A percentile compares a stretch with the other conserved stretches of the same genome.
phyloP scores from a whole-genome alignment of 2,329 filamentous ascomycete genomes.

The Talaromyces sp. region DNA sequence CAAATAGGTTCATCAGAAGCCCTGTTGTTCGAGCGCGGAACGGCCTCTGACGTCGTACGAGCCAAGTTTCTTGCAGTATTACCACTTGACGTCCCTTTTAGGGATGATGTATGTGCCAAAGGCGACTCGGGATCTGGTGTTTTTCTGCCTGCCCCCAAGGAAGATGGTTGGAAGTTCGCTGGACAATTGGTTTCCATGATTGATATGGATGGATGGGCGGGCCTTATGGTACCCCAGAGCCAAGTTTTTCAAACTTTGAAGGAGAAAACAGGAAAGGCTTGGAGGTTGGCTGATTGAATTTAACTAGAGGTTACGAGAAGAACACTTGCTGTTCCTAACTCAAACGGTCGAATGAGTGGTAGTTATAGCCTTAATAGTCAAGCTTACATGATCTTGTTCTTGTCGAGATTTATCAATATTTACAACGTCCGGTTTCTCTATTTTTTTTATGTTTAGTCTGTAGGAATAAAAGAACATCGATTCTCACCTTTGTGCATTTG shows the following conservation, averaged over 20 bases:
- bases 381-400: too few species aligned
- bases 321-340: too few species aligned
- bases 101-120: background rate
- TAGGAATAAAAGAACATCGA: too few species aligned
- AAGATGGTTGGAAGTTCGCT: constrained; percentile 6
- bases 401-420: too few species aligned
- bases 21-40: constrained; percentile 1
- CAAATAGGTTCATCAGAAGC: constrained; percentile 4
- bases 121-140: constrained; percentile 9
- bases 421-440: too few species aligned
- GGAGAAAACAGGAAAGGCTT: constrained; percentile 6
- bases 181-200: constrained; percentile 8
- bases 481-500: too few species aligned
- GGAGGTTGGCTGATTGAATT: constrained; percentile 2
- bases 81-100: background rate
- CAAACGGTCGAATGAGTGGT: too few species aligned
- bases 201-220: background rate
- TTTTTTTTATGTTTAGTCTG: too few species aligned
- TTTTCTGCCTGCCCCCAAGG: constrained; percentile 3
- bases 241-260: constrained; percentile 6
- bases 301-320: too few species aligned
- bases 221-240: constrained; percentile 6
- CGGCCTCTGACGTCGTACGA: background rate
- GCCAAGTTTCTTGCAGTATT: background rate
- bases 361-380: too few species aligned